Percentiles rank a stretch among this genome's conserved stretches.
These are phyloP conservation scores for Candida gigantensis DNA, from an alignment of 1,139 yeast species.

Conservation along the genomic window DNA sequence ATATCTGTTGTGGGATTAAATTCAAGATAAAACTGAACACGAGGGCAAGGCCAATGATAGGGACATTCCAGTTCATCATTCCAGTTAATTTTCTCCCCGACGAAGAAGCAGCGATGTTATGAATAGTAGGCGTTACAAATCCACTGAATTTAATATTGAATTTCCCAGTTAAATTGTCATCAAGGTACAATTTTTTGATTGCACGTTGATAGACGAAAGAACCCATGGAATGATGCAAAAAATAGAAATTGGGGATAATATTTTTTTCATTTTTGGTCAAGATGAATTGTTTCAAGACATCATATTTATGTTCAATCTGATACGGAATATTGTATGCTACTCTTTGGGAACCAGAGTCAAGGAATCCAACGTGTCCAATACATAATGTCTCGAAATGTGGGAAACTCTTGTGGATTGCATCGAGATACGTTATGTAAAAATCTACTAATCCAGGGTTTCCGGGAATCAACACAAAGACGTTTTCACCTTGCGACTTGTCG, in stretches of 20 bases:
- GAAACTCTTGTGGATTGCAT: slow-evolving; percentile 38
- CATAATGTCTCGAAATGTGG: slow-evolving; percentile 54
- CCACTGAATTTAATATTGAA: slow-evolving; percentile 48
- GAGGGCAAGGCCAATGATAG: slow-evolving; percentile 31
- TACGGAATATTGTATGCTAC: slow-evolving; percentile 41
- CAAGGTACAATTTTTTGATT: slow-evolving; percentile 26
- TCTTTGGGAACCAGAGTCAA: slow-evolving; percentile 26
- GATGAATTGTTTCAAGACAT: slow-evolving; percentile 35
- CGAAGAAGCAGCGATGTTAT: slow-evolving; percentile 52
- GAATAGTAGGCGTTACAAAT: slow-evolving; percentile 63
- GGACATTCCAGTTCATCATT: slow-evolving; percentile 30
- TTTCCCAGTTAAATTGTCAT: slow-evolving; percentile 19
- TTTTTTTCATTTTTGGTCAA: slow-evolving; percentile 14
- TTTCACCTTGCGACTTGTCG: slow-evolving; percentile 6
- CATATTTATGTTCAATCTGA: slow-evolving; percentile 53
- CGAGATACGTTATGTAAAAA: slow-evolving; percentile 54
- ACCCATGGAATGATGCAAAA: slow-evolving; percentile 67
- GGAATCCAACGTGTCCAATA: slow-evolving; percentile 57
- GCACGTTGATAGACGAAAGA: slow-evolving; percentile 57
- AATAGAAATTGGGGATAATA: slow-evolving; percentile 35
- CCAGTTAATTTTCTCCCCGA: slow-evolving; percentile 46
- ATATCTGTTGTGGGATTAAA: slow-evolving; percentile 20
- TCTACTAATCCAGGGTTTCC: slow-evolving; percentile 71
- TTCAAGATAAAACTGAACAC: slow-evolving; percentile 19
- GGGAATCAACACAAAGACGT: slow-evolving; percentile 55